Evolutionary conservation across 768 basidiomycete species (phyloP).

Genomic region (Rhizopogon rudus): DNA sequence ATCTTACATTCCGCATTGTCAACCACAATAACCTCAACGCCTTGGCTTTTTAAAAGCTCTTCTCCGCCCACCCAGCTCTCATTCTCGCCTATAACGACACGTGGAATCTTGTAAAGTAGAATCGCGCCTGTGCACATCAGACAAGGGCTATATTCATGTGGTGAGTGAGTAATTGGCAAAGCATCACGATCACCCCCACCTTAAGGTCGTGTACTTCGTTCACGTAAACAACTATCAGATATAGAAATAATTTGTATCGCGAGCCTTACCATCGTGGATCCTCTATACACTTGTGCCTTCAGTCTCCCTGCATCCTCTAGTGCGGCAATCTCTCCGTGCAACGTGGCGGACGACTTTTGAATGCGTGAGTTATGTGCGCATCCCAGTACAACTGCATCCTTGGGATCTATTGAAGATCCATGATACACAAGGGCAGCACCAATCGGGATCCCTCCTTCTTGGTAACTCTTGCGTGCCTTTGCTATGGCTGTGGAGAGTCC

Average conservation of each 20-base stretch:
- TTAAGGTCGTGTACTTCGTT: slow-evolving; percentile 33
- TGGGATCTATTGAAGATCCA: slow-evolving; percentile 4
- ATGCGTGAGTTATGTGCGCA: slow-evolving; percentile 41
- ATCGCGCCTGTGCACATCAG: slow-evolving; percentile 64
- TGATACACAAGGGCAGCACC: slow-evolving; percentile 44
- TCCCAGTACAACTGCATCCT: slow-evolving; percentile 29
- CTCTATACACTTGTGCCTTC: slow-evolving; percentile 38
- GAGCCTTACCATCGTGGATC: slow-evolving; percentile 43
- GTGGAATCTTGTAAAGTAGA: slow-evolving; percentile 57
- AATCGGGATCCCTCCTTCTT: slow-evolving; percentile 60
- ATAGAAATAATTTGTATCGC: not conserved
- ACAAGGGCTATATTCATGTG: slow-evolving; percentile 45
- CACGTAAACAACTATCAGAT: not conserved
- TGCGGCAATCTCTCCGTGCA: slow-evolving; percentile 46
- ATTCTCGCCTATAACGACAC: slow-evolving; percentile 66
- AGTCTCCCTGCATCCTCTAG: slow-evolving; percentile 51
- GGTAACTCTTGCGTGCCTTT: slow-evolving; percentile 42
- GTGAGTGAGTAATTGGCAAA: not conserved
- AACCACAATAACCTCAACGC: slow-evolving; percentile 50
- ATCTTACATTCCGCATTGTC: slow-evolving; percentile 46
- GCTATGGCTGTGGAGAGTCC: slow-evolving; percentile 28
- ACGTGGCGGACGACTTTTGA: slow-evolving; percentile 37
- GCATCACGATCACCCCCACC: slow-evolving; percentile 19
- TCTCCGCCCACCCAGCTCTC: slow-evolving; percentile 49
- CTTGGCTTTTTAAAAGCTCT: slow-evolving; percentile 42